Conservation (phyloP, 441 rosid genomes). For the Populus hybrid region DNA sequence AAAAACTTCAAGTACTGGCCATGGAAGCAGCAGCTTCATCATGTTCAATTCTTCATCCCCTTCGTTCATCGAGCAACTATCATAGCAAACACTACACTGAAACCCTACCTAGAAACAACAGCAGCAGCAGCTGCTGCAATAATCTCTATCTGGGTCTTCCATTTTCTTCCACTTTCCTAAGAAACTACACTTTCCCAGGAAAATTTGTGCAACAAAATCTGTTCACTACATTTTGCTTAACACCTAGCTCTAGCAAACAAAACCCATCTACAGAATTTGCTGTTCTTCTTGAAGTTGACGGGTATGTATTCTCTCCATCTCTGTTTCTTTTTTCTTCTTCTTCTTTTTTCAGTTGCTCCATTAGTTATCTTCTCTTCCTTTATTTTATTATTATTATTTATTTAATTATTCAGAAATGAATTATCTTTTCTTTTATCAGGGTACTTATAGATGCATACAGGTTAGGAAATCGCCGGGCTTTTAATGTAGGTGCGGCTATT, state of each 20-base stretch:
- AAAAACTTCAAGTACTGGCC: conserved; percentile 4
- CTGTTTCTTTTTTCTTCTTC: neutral
- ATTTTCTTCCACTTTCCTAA: conserved; percentile 25
- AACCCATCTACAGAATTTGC: conserved; percentile 53
- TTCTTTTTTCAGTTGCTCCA: neutral
- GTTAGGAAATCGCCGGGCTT: conserved; percentile 75
- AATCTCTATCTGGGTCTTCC: conserved; percentile 23
- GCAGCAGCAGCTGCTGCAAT: neutral
- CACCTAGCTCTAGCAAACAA: conserved; percentile 25
- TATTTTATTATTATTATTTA: neutral
- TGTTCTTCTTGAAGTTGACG: conserved; percentile 87
- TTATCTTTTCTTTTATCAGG: conserved; percentile 31
- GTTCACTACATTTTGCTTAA: conserved; percentile 39
- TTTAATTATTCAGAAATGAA: neutral
- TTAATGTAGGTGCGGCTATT: conserved; percentile 64
- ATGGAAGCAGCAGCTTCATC: conserved; percentile 51
- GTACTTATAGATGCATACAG: conserved; percentile 84
- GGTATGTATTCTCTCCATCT: conserved; percentile 34
- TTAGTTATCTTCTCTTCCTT: neutral
- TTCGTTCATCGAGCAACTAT: conserved; percentile 25
- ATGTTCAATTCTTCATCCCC: conserved; percentile 38
- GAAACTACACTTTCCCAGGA: conserved; percentile 28
- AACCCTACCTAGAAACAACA: conserved; percentile 12
- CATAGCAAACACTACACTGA: conserved; percentile 10
- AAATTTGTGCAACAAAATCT: conserved; percentile 27